Evolutionary conservation across 495 filamentous ascomycete species (phyloP), one percentile per base, ranked within the genome.

Genomic region (Trichodelitschia bisporula): DNA sequence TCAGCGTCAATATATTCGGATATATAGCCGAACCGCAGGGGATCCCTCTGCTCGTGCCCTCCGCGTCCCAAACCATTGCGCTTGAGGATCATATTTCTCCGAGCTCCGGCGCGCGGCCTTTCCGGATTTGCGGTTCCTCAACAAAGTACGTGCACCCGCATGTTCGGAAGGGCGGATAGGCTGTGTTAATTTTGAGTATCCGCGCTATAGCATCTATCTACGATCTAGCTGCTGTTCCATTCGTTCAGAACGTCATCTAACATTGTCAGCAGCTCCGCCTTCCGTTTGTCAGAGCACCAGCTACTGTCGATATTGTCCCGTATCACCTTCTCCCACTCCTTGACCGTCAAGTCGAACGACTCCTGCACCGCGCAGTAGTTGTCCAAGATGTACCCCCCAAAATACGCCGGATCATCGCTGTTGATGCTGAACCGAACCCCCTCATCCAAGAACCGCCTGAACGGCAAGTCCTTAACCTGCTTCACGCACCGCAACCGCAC

Each of bases 321-420:
- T 9, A 60, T 65, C 40, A 84, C 69, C 3, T 30, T 45, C 40
- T 48, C 54, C 77, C 75, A 80, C 35, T 82, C 72, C 13, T 51
- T 42, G 2, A 66, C 43, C 12, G 42, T 57, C 36, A 84, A 38
- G 18, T 55, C 43, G 48, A 72, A 73, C 11, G 71, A 69, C 34
- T 77, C 72, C 45, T 79, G 69, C 9, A 79, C 69, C 3, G 66
- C 69, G 37, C 67, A 77, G 44, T 75, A 79, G 38, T 77, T 77
- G 42, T 75, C 69, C 35, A 72, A 49, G 32, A 79, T 66, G 46
- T 77, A 79, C 0, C 67, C 70, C 4, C 73, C 73, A 56, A 82
- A 82, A 46, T 82, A 84, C 6, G 72, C 74, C 28, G 75, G 75
- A 44, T 82, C 75, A 43, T 84, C 49, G 26, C 40, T 44, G 29